Conservation (phyloP, 768 basidiomycete species). For the Russula sp. region DNA sequence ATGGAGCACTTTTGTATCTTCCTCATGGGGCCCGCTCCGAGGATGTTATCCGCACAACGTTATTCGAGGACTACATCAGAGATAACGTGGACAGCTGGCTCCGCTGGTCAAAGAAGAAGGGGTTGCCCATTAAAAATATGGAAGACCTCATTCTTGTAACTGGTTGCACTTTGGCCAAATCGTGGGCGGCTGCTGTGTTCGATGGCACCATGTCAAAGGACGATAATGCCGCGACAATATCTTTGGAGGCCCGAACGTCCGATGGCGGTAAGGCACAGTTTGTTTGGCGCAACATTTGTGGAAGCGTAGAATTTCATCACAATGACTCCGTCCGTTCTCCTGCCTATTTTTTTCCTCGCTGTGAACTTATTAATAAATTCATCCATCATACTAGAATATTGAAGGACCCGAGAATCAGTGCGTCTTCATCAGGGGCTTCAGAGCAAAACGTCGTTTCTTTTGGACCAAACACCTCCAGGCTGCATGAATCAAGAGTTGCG, state of each 20-base stretch:
- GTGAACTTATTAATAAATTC: neutral
- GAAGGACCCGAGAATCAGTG: conserved; percentile 5
- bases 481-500: neutral
- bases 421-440: conserved; percentile 18
- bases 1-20: too few relatives aligned
- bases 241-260: neutral
- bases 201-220: neutral
- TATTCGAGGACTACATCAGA: too few relatives aligned
- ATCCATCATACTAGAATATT: neutral
- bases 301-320: neutral
- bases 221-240: neutral
- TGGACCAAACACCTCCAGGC: neutral
- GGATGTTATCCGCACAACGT: too few relatives aligned
- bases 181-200: neutral
- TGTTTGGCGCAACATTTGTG: neutral
- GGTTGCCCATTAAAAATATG: too few relatives aligned
- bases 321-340: neutral
- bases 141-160: neutral
- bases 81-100: too few relatives aligned
- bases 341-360: neutral
- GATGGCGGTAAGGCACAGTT: neutral
- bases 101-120: too few relatives aligned
- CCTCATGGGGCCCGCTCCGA: too few relatives aligned
- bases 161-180: neutral
- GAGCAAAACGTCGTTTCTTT: conserved; percentile 13